Percentiles rank a stretch among this genome's conserved stretches.
These are phyloP conservation scores for Picocystis sp. DNA, from an alignment of 163 green algal genomes.

Conservation along the genomic window DNA sequence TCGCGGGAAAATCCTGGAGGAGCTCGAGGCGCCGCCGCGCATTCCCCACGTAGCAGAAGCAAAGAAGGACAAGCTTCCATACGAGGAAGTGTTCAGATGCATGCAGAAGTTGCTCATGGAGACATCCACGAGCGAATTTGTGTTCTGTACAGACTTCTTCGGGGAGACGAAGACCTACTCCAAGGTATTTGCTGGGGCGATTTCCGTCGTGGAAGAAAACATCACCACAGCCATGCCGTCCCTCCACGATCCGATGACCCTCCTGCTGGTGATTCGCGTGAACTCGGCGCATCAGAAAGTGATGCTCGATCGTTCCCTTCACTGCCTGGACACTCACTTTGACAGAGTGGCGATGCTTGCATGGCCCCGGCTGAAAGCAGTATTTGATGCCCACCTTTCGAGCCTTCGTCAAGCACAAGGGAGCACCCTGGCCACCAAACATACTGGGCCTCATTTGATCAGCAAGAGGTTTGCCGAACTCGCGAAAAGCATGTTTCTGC, in stretches of 20 bases:
- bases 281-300: constrained; percentile 61
- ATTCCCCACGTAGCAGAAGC: constrained; percentile 73
- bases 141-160: constrained; percentile 89
- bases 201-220: no score
- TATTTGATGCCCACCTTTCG: constrained; percentile 61
- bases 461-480: constrained; percentile 63
- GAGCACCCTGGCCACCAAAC: constrained; percentile 24
- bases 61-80: constrained; percentile 43
- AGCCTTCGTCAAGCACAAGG: constrained; percentile 39
- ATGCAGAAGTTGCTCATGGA: constrained; percentile 92
- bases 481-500: constrained; percentile 49
- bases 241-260: constrained; percentile 50
- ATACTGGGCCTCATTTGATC: constrained; percentile 26
- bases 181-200: no score
- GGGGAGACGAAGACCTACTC: background rate
- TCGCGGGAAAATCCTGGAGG: constrained; percentile 39
- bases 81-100: constrained; percentile 76
- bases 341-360: constrained; percentile 77
- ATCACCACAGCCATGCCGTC: no score
- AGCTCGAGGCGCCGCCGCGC: constrained; percentile 51
- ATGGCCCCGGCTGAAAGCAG: constrained; percentile 83
- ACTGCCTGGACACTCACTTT: constrained; percentile 79
- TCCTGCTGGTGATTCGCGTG: constrained; percentile 86
- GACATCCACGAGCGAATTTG: constrained; percentile 76
- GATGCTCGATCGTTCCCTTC: constrained; percentile 57